Evolutionary conservation across 2,329 filamentous ascomycete genomes (phyloP), one percentile per base, ranked within the genome.

Genomic region (Nemania abortiva): DNA sequence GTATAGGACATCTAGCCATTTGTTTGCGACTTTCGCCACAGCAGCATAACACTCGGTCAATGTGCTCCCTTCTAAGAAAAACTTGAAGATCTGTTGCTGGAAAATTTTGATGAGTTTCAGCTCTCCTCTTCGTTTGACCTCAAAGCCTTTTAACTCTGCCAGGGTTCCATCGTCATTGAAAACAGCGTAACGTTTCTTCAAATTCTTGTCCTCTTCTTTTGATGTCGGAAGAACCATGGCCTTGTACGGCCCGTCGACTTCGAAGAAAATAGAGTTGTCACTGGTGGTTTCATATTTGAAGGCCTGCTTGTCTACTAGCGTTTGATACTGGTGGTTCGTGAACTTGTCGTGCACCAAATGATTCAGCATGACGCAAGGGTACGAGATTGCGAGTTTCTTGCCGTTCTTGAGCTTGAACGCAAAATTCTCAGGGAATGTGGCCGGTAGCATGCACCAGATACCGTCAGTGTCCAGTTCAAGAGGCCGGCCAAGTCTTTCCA

Each of bases 41-140:
- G 95, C 91, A 15, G 82, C 89, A 77, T 99, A 99, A 20, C 94
- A 98, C 79, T 98, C 95, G 2, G 90, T 85, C 54, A 99, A 86
- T 0, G 94, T 97, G 3, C 89, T 88, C 6, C 96, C 96, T 77
- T 99, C 95, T 6, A 99, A 84, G 83, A 99, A 99, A 82, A 99
- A 98, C 79, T 97, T 98, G 90, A 99, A 99, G 73, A 99, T 97
- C 77, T 99, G 96, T 69, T 96, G 94, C 81, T 99, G 96, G 80
- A 99, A 99, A 78, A 98, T 99, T 82, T 99, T 99, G 88, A 99
- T 99, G 74, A 99, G 90, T 83, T 99, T 99, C 74, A 99, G 84
- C 83, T 99, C 96, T 85, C 96, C 96, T 88, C 96, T 89, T 79
- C 96, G 91, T 85, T 99, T 99, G 73, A 99, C 91, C 77, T 99